A percentile compares a stretch with the other conserved stretches of the same genome.
Conservation (phyloP, 2,329 filamentous ascomycete species). For the Pyricularia sp. region DNA sequence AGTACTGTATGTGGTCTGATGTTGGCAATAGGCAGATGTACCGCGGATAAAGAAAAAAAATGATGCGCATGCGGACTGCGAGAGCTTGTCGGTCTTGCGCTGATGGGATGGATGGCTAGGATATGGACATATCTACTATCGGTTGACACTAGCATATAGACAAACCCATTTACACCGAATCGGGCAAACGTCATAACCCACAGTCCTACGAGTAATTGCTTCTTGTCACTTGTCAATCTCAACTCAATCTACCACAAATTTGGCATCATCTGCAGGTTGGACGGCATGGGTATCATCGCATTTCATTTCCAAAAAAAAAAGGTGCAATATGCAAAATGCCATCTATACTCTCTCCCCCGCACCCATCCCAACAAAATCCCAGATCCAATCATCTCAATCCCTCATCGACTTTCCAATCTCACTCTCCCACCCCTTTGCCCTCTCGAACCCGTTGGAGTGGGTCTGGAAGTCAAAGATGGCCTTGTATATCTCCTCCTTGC, state of each 20-base stretch:
- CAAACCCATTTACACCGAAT: not conserved
- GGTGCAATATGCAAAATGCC: too few relatives aligned
- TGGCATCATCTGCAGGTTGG: not conserved
- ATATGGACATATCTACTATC: too few relatives aligned
- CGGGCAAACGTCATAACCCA: too few relatives aligned
- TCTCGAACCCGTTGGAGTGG: slow-evolving; percentile 69
- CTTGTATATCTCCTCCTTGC: slow-evolving; percentile 63
- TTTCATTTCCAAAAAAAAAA: not conserved
- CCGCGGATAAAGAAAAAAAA: too few relatives aligned
- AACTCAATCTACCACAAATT: not conserved
- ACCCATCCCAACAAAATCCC: not conserved
- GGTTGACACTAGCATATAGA: not conserved
- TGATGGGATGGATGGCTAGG: too few relatives aligned
- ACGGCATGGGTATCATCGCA: not conserved
- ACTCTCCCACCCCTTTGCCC: slow-evolving; percentile 69
- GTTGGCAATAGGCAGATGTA: too few relatives aligned
- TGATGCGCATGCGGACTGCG: too few relatives aligned
- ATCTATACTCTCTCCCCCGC: too few relatives aligned
- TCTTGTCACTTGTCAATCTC: not conserved
- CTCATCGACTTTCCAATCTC: slow-evolving; percentile 77
- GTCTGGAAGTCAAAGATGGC: slow-evolving; percentile 69
- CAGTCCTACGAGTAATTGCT: too few relatives aligned
- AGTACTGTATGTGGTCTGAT: too few relatives aligned
- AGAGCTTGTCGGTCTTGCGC: not conserved
- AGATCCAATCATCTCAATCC: slow-evolving; percentile 15